phyloP scores from a whole-genome alignment of 257 asterid genomes.

The Solanum chiquidenum region DNA sequence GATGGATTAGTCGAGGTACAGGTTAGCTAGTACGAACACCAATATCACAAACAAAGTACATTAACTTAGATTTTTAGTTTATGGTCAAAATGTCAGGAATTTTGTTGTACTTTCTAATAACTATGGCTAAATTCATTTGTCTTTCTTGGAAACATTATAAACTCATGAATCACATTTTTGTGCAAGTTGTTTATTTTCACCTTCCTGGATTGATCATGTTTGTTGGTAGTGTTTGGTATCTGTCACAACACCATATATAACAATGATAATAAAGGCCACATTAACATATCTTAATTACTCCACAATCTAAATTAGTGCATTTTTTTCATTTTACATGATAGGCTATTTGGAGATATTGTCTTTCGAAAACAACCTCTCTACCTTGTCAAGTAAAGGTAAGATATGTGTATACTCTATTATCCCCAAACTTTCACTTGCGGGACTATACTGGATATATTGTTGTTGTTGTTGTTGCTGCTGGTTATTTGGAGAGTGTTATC shows the following conservation, averaged over 20 bases:
- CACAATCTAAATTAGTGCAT: neutral
- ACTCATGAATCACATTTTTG: neutral
- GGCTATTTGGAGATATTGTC: neutral
- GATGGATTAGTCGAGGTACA: neutral
- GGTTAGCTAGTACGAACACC: neutral
- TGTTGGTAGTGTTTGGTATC: neutral
- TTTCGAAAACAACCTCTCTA: no score
- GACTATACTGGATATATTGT: no score
- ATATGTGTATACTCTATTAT: neutral
- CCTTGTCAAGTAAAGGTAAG: neutral
- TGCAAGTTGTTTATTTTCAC: neutral
- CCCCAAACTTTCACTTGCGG: neutral
- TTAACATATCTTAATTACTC: neutral
- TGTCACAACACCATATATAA: neutral
- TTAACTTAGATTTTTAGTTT: neutral
- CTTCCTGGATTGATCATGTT: neutral
- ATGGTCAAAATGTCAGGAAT: neutral
- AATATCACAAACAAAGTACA: neutral
- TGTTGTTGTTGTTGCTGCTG: no score
- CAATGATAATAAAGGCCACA: neutral
- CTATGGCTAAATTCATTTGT: neutral
- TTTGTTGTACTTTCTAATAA: neutral
- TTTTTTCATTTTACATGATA: neutral
- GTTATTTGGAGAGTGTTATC: neutral
- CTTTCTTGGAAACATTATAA: neutral